These are phyloP conservation scores for Climacium dendroides DNA, from an alignment of 225 moss, liverwort and hornwort species.

Conservation along the genomic window DNA sequence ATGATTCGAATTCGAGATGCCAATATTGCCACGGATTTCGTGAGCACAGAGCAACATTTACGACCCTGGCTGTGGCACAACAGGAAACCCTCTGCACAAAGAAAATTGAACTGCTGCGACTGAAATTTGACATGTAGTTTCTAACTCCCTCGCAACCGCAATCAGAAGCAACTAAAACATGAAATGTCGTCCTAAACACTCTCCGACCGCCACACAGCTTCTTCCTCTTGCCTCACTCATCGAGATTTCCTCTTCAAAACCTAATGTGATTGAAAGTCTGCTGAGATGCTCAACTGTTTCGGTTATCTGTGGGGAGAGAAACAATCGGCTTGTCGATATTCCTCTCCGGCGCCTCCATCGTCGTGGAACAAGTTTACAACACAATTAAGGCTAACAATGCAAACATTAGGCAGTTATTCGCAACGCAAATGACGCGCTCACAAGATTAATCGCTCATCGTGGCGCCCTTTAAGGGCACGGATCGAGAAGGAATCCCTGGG, in stretches of 20 bases:
- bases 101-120: neutral
- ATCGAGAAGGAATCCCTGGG: neutral
- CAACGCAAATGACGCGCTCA: neutral
- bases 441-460: neutral
- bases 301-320: neutral
- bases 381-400: neutral
- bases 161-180: neutral
- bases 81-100: neutral
- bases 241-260: neutral
- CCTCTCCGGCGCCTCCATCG: neutral
- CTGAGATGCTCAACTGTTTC: neutral
- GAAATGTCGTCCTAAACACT: neutral
- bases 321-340: neutral
- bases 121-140: neutral
- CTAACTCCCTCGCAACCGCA: neutral
- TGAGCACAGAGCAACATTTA: neutral
- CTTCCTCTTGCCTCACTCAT: neutral
- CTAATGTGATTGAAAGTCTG: neutral
- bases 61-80: neutral
- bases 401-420: neutral
- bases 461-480: neutral
- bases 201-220: neutral
- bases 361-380: neutral
- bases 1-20: neutral
- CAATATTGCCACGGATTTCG: neutral